Base-by-base conservation (phyloP, 768 basidiomycete genomes). In the Russula vinacea region DNA sequence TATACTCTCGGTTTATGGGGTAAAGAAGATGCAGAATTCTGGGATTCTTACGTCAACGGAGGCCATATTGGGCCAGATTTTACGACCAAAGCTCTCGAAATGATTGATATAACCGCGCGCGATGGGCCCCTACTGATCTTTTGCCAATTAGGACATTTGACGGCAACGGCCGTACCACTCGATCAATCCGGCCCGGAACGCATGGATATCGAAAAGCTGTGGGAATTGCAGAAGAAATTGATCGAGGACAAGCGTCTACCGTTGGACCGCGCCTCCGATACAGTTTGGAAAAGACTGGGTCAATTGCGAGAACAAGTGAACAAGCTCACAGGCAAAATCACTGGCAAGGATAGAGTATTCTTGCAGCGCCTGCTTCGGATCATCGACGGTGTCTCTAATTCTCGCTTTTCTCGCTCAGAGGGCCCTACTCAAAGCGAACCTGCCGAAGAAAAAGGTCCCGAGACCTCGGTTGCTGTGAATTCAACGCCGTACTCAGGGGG, bases 41-140 rank as follows among this genome's bases (percentile, higher is more conserved):
- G 57, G 62, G 33, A 10, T 6, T 53, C 57, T 26, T 59, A 35
- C 44, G 6, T 47, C 45, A 10, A 59, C 32, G 57, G 57, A 9
- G 57, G 57, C 19, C 42, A 39, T 19, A 45, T 58, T 24, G 62
- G 51, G 4, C 24, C 33, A 19, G 57, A 58, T 8, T 59, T 59
- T 33, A 59, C 35, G 42, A 10, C 13, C 24, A 64, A 54, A 19
- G 62, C 62, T 1, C 13, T 17, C 19, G 52, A 54, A 32, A 45
- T 39, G 44, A 22, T 58, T 17, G 19, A 37, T 19, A 11, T 22
- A 16, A 51, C 57, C 8, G 24, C 22, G 26, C 42, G 35, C 24
- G 62, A 64, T 24, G 62, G 62, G n/a, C 49, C 51, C 3, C 42
- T 64, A 10, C 44, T 54, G 62, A 64, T 59, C 51, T 58, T 64